Evolutionary conservation across 2,329 filamentous ascomycete species (phyloP).

Genomic region (Teratosphaeria viscida): DNA sequence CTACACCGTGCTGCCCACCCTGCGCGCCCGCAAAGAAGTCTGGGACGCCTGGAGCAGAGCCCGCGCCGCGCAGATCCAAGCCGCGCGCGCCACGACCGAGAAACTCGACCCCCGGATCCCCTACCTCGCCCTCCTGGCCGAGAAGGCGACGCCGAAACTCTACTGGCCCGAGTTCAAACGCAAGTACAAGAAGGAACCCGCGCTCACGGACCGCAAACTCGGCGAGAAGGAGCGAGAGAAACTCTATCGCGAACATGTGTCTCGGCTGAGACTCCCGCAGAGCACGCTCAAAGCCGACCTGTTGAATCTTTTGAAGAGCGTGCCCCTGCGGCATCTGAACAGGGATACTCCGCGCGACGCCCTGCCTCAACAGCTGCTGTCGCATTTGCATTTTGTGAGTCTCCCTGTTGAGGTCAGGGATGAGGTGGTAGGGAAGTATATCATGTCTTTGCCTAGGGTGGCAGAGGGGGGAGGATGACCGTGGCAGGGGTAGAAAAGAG

Average conservation of each 20-base stretch:
- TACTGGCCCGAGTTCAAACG: conserved; percentile 97
- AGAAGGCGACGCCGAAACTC: conserved; percentile 76
- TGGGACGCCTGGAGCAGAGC: conserved; percentile 78
- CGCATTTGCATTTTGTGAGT: conserved; percentile 60
- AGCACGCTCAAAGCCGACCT: conserved; percentile 61
- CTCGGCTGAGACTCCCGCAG: conserved; percentile 53
- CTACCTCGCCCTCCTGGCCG: conserved; percentile 71
- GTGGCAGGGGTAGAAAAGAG: too few relatives aligned
- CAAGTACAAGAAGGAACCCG: conserved; percentile 71
- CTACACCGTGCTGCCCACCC: conserved; percentile 74
- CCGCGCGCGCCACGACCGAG: conserved; percentile 47
- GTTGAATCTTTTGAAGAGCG: conserved; percentile 50
- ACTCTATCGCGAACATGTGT: conserved; percentile 64
- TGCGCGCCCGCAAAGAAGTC: conserved; percentile 67
- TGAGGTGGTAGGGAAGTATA: too few relatives aligned
- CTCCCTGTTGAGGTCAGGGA: conserved; percentile 33
- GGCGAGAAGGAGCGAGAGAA: conserved; percentile 64
- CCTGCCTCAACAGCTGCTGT: conserved; percentile 52
- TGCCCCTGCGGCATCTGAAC: conserved; percentile 51
- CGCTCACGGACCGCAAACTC: conserved; percentile 61
- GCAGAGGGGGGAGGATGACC: too few relatives aligned
- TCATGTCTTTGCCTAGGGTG: too few relatives aligned
- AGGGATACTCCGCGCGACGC: conserved; percentile 45
- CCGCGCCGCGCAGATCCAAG: conserved; percentile 61
- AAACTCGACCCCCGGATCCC: conserved; percentile 74